These are phyloP conservation scores for Berkeleyomyces basicola DNA, from an alignment of 2,329 filamentous ascomycete species.

Conservation along the genomic window DNA sequence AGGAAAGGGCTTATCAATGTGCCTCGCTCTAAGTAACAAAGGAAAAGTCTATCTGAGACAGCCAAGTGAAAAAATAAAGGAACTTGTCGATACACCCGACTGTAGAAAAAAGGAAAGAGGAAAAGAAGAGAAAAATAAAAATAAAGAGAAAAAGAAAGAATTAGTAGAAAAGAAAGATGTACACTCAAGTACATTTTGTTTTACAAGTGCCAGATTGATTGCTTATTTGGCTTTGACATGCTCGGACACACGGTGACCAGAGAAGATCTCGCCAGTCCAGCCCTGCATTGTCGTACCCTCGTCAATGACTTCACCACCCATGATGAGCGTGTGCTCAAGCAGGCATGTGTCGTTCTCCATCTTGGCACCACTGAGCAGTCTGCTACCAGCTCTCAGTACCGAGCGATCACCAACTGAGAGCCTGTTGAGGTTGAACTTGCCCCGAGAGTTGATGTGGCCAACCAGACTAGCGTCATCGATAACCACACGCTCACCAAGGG, in stretches of 20 bases:
- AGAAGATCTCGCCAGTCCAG: conserved; percentile 33
- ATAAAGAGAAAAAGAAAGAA: neutral
- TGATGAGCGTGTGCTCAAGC: conserved; percentile 40
- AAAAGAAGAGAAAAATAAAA: neutral
- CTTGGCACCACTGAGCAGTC: conserved; percentile 34
- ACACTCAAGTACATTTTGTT: too few relatives aligned
- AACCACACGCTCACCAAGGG: conserved; percentile 33
- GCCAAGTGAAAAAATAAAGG: too few relatives aligned
- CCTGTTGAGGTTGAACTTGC: conserved; percentile 37
- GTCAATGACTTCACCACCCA: conserved; percentile 39
- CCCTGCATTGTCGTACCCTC: conserved; percentile 35
- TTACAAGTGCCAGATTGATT: neutral
- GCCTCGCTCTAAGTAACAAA: too few relatives aligned
- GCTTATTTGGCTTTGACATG: neutral
- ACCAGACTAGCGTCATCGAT: conserved; percentile 41
- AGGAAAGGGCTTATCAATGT: too few relatives aligned
- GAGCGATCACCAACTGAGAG: conserved; percentile 33
- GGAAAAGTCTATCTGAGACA: too few relatives aligned
- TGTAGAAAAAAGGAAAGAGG: neutral
- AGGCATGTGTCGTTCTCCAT: conserved; percentile 37
- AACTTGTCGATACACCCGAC: too few relatives aligned
- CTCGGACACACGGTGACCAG: conserved; percentile 14
- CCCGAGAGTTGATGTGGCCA: conserved; percentile 38
- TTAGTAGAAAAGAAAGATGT: neutral
- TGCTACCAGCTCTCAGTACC: conserved; percentile 34